Evolutionary conservation across 164 flowering plant species (phyloP).

Genomic region (Warburgia ugandensis): DNA sequence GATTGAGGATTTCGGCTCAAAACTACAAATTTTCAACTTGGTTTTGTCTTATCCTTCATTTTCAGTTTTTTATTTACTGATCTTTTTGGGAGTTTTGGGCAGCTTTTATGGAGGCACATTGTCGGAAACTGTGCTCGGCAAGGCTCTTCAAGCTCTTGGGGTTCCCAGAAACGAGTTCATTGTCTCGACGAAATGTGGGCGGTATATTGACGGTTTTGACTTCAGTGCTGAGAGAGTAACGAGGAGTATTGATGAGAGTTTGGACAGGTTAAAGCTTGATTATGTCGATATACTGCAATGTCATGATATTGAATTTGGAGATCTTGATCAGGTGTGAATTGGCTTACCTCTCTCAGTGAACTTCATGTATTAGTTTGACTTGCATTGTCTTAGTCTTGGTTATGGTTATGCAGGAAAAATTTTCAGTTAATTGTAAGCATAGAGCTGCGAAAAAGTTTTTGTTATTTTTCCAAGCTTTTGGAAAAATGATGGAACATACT

Average conservation of each 20-base stretch:
- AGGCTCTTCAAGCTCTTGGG: slow-evolving; percentile 56
- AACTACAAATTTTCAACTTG: too few relatives aligned
- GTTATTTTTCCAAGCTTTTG: neutral
- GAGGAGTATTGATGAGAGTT: slow-evolving; percentile 87
- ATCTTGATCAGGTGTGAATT: slow-evolving; percentile 72
- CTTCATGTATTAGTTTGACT: slow-evolving; percentile 63
- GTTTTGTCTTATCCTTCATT: too few relatives aligned
- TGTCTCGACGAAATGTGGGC: slow-evolving; percentile 90
- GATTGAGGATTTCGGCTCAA: too few relatives aligned
- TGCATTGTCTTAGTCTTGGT: slow-evolving; percentile 83
- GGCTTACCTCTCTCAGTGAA: slow-evolving; percentile 7
- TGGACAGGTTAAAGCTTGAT: slow-evolving; percentile 79
- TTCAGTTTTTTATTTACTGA: neutral
- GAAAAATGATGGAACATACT: neutral
- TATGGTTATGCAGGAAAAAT: slow-evolving; percentile 23
- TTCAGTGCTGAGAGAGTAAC: slow-evolving; percentile 93
- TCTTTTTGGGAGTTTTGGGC: too few relatives aligned
- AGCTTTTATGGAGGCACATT: slow-evolving; percentile 89
- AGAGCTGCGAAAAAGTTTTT: neutral
- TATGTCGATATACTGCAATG: slow-evolving; percentile 94
- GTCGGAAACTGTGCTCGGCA: slow-evolving; percentile 83
- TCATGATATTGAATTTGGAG: slow-evolving; percentile 93
- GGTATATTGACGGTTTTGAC: slow-evolving; percentile 82
- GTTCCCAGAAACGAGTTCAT: slow-evolving; percentile 63
- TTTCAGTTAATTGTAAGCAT: neutral